A percentile compares a stretch with the other conserved stretches of the same genome.
Conservation (phyloP, 2,329 filamentous ascomycete genomes). For the Colletotrichum aenigma region DNA sequence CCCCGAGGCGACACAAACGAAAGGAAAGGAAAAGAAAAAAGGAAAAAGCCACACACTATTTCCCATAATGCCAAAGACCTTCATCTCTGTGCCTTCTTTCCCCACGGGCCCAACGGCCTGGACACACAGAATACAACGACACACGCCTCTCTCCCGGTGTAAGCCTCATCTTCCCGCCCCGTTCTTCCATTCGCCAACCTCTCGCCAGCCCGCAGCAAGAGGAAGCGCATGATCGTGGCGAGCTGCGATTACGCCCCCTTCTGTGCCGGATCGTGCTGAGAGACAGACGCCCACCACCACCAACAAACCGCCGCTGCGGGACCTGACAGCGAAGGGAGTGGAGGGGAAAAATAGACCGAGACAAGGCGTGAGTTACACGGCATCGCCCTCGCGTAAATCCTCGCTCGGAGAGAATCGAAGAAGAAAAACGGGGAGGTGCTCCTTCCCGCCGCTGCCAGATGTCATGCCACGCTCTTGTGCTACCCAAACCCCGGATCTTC, state of each 20-base stretch:
- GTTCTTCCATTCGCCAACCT: neutral
- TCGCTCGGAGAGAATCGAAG: neutral
- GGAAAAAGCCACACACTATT: neutral
- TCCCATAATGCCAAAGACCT: neutral
- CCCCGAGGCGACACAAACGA: neutral
- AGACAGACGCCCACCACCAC: neutral
- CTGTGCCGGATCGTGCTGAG: neutral
- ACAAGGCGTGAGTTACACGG: neutral
- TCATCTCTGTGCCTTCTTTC: neutral
- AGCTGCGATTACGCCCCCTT: neutral
- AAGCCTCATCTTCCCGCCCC: neutral
- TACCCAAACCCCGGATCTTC: conserved; percentile 9
- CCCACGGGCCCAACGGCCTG: neutral
- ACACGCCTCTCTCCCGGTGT: neutral
- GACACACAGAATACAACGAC: neutral
- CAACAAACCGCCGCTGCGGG: neutral
- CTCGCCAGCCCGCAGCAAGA: neutral
- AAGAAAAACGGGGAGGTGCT: neutral
- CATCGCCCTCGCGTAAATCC: neutral
- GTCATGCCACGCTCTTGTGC: neutral
- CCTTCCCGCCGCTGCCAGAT: neutral
- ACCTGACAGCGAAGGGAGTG: neutral
- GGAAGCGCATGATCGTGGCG: neutral
- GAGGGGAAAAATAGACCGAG: neutral
- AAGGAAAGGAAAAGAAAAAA: neutral